phyloP scores from a whole-genome alignment of 1,284 basidiomycete species.

The Pyrrhoderma noxium region DNA sequence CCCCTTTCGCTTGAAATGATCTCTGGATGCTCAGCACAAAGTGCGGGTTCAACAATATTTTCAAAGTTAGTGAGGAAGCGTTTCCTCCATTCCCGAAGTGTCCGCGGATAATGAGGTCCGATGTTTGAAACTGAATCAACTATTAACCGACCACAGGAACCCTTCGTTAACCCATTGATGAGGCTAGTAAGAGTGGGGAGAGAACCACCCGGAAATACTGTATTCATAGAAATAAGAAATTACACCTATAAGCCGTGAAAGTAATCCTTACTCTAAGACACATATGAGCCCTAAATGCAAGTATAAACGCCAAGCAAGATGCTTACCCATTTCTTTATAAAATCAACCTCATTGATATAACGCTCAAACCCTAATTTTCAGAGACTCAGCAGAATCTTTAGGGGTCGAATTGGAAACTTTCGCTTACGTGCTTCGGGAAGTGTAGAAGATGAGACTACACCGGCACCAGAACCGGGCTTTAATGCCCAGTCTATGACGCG shows the following conservation, averaged over 20 bases:
- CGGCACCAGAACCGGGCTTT: conserved; percentile 54
- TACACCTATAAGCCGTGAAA: not conserved
- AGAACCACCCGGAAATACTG: conserved; percentile 76
- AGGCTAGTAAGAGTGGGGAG: conserved; percentile 65
- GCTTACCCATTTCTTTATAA: conserved; percentile 73
- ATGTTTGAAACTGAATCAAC: conserved; percentile 75
- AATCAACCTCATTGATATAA: conserved; percentile 60
- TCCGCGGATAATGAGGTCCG: conserved; percentile 75
- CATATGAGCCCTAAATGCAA: not conserved
- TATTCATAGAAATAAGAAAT: not conserved
- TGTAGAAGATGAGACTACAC: conserved; percentile 73
- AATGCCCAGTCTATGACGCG: conserved; percentile 61
- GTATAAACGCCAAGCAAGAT: conserved; percentile 2
- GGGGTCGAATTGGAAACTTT: too few relatives aligned
- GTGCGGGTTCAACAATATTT: conserved; percentile 55
- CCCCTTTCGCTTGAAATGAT: conserved; percentile 29
- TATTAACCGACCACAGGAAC: conserved; percentile 51
- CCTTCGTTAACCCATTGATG: conserved; percentile 45
- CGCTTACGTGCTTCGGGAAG: conserved; percentile 67
- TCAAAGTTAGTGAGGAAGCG: conserved; percentile 58
- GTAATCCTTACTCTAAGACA: conserved; percentile 22
- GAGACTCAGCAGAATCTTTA: too few relatives aligned
- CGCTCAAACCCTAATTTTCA: conserved; percentile 43
- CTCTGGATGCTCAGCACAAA: conserved; percentile 52
- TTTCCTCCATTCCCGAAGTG: conserved; percentile 73